Base-by-base conservation (phyloP, 2,329 filamentous ascomycete species). In the Aureobasidium namibiae region DNA sequence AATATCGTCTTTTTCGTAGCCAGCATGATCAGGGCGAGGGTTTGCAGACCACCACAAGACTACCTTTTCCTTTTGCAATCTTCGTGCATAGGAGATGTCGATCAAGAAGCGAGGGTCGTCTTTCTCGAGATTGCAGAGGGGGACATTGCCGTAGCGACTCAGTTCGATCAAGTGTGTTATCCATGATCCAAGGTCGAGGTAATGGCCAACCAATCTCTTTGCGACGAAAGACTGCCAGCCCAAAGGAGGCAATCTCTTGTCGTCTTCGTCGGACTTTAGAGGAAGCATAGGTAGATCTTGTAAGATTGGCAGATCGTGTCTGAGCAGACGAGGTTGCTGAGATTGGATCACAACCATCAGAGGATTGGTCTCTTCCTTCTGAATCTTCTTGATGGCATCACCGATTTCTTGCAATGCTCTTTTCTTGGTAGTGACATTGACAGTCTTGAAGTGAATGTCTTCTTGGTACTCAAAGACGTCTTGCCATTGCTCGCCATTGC, bases 31-130 rank as follows among this genome's bases (percentile, higher is more conserved):
- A 1, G 95, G 94, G 54, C 88, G 84, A 0, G 92, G 85, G 7
- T 87, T 86, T 10, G 84, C 80, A 18, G 92, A 97, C 94, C 94
- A 99, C 94, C 94, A 99, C 7, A 99, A 78, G 6, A 99, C 89
- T 1, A 99, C 90, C 60, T 92, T 91, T 69, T 92, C 96, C 64
- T 89, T 87, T 68, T 96, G 90, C 54, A 99, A 77, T 18, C 92
- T 83, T 60, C 95, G 82, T 0, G 94, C 94, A 70, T 97, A 99
- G 0, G 92, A 89, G 59, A 99, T 84, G 69, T 99, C 94, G 66
- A 99, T 99, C 58, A 99, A 76, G 75, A 94, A 97, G 3, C 90
- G 85, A 29, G 94, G 92, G 67, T 99, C 94, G 65, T 97, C 94
- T 44, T 87, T 86, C 71, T 97, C 94, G 33, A 99, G 77, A 67